Conservation (phyloP, 805 yeast species). For the Saturnispora galanensis region DNA sequence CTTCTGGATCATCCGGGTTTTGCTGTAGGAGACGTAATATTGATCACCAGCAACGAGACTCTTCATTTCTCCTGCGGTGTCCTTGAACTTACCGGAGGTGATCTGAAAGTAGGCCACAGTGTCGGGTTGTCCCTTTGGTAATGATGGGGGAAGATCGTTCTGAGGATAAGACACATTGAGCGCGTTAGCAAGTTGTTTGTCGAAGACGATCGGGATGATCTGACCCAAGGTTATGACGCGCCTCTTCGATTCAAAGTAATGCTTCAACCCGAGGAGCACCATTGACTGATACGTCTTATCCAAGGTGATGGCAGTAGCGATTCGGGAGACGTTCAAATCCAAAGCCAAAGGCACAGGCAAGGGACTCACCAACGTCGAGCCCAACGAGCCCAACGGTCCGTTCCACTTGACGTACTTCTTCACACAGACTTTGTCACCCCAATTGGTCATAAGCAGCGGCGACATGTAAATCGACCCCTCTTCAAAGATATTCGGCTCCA, state of each 20-base stretch:
- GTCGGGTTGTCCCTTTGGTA: slow-evolving; percentile 56
- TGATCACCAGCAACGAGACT: slow-evolving; percentile 25
- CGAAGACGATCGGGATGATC: slow-evolving; percentile 68
- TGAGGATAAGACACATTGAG: background rate
- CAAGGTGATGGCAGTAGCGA: slow-evolving; percentile 60
- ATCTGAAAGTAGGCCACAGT: slow-evolving; percentile 81
- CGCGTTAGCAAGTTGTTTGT: slow-evolving; percentile 47
- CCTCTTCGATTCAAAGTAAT: slow-evolving; percentile 45
- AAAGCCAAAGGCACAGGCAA: slow-evolving; percentile 39
- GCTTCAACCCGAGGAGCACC: slow-evolving; percentile 50
- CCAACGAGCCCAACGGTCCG: background rate
- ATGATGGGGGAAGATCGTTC: slow-evolving; percentile 14
- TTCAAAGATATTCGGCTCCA: slow-evolving; percentile 48
- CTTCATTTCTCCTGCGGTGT: slow-evolving; percentile 15
- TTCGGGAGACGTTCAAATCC: slow-evolving; percentile 54
- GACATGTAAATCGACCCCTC: slow-evolving; percentile 42
- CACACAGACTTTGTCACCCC: background rate
- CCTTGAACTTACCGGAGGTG: slow-evolving; percentile 36
- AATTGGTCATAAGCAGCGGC: slow-evolving; percentile 44
- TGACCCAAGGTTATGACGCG: slow-evolving; percentile 61
- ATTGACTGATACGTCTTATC: slow-evolving; percentile 53
- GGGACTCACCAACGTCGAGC: background rate
- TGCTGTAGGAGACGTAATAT: slow-evolving; percentile 54
- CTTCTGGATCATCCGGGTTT: slow-evolving; percentile 60
- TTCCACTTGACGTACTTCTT: background rate